These are phyloP conservation scores for Adenanthera pavonina DNA, from an alignment of 306 rosid species.

Conservation along the genomic window DNA sequence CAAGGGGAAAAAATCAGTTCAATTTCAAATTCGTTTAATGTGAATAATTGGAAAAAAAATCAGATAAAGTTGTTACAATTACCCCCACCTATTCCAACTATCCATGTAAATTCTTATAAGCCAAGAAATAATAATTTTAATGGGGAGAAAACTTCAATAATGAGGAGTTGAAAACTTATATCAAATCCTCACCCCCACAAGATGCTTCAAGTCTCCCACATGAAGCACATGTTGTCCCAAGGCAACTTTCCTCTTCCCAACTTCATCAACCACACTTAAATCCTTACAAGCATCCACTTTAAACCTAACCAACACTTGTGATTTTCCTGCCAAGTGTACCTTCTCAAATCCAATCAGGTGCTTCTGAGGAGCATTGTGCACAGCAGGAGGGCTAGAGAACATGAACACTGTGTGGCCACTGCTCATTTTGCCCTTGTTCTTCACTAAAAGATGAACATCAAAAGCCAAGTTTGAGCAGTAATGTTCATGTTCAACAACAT, in stretches of 20 bases:
- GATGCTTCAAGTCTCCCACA: constrained; percentile 79
- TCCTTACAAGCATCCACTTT: constrained; percentile 88
- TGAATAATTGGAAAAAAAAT: constrained; percentile 12
- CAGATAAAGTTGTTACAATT: constrained; percentile 39
- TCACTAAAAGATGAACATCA: constrained; percentile 68
- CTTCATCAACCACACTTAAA: constrained; percentile 84
- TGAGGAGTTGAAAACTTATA: constrained; percentile 46
- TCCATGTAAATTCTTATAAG: constrained; percentile 21
- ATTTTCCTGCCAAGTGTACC: constrained; percentile 51
- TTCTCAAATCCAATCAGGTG: constrained; percentile 82
- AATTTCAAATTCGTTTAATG: background rate
- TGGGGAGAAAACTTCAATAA: background rate
- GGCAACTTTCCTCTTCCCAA: constrained; percentile 77
- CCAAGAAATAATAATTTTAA: background rate
- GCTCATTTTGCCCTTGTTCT: constrained; percentile 66
- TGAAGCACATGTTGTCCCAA: constrained; percentile 82
- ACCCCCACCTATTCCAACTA: constrained; percentile 28
- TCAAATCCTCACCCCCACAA: constrained; percentile 75
- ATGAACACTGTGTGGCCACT: constrained; percentile 71
- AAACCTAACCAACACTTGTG: constrained; percentile 64
- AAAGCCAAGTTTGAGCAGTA: constrained; percentile 63
- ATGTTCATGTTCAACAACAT: constrained; percentile 47
- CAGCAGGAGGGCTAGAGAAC: constrained; percentile 74
- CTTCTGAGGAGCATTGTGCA: constrained; percentile 83
- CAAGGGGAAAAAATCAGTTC: background rate